Conservation (phyloP, 305 asterid genomes). For the Solanum hybrid region DNA sequence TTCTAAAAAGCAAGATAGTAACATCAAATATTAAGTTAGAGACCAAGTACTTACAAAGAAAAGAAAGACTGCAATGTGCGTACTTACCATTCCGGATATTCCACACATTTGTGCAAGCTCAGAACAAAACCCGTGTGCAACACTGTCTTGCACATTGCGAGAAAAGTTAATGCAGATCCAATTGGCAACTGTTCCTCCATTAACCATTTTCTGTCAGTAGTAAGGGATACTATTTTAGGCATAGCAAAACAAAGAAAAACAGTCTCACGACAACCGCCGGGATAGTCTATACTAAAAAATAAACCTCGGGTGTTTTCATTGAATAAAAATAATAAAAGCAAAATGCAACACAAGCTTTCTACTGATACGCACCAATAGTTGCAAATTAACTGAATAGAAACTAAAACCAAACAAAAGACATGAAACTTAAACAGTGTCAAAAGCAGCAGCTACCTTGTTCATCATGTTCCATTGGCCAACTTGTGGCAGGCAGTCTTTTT, state of each 20-base stretch:
- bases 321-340: background rate
- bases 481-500: constrained; percentile 83
- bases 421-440: background rate
- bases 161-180: constrained; percentile 86
- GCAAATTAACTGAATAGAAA: background rate
- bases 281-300: background rate
- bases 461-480: constrained; percentile 99
- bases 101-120: constrained; percentile 88
- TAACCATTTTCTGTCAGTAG: constrained; percentile 35
- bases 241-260: background rate
- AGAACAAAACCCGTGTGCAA: constrained; percentile 51
- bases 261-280: background rate
- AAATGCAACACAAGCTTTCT: background rate
- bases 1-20: constrained; percentile 30
- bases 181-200: constrained; percentile 57
- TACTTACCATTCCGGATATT: constrained; percentile 82
- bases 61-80: background rate
- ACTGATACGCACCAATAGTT: background rate
- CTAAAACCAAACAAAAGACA: background rate
- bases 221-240: background rate
- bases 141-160: constrained; percentile 50
- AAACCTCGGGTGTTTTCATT: background rate
- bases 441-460: constrained; percentile 56
- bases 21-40: background rate
- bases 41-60: background rate